These are phyloP conservation scores for Pythium pyrilobum DNA, from an alignment of 352 stramenopile genomes.

Conservation along the genomic window DNA sequence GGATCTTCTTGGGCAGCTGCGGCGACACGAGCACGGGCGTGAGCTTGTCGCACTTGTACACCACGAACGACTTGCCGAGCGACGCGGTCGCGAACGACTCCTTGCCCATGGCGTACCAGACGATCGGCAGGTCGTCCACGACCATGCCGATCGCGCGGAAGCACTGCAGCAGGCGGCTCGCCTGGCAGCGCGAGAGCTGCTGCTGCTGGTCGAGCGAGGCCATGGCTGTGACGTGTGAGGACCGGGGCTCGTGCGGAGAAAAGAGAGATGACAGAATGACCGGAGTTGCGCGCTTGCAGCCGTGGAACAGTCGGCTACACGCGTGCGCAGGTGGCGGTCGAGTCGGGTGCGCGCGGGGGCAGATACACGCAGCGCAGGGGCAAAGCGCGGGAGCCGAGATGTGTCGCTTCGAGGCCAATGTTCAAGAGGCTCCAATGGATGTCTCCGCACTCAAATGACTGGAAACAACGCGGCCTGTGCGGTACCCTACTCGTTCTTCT, in stretches of 20 bases:
- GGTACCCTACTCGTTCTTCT: constrained; percentile 14
- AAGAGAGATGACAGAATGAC: background rate
- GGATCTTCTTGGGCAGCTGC: constrained; percentile 75
- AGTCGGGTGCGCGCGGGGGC: background rate
- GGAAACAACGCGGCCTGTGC: constrained; percentile 26
- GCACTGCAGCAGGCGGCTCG: constrained; percentile 75
- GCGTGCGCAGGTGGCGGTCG: background rate
- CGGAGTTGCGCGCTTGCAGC: background rate
- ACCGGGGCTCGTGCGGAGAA: background rate
- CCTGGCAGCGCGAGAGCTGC: constrained; percentile 47
- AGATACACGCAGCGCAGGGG: background rate
- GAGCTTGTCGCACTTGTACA: constrained; percentile 89
- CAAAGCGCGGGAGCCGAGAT: background rate
- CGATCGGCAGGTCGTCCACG: constrained; percentile 81
- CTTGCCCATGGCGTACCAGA: constrained; percentile 83
- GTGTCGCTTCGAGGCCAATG: constrained; percentile 6
- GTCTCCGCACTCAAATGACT: constrained; percentile 38
- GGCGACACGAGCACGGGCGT: constrained; percentile 79
- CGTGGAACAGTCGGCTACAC: no score
- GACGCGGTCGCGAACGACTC: constrained; percentile 86
- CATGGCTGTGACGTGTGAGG: constrained; percentile 19
- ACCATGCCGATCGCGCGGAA: constrained; percentile 91
- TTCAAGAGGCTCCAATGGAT: constrained; percentile 12
- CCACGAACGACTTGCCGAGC: constrained; percentile 88
- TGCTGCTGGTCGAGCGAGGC: constrained; percentile 2